Base-by-base conservation (phyloP, 2,329 filamentous ascomycete genomes). In the Hypocrella siamensis region DNA sequence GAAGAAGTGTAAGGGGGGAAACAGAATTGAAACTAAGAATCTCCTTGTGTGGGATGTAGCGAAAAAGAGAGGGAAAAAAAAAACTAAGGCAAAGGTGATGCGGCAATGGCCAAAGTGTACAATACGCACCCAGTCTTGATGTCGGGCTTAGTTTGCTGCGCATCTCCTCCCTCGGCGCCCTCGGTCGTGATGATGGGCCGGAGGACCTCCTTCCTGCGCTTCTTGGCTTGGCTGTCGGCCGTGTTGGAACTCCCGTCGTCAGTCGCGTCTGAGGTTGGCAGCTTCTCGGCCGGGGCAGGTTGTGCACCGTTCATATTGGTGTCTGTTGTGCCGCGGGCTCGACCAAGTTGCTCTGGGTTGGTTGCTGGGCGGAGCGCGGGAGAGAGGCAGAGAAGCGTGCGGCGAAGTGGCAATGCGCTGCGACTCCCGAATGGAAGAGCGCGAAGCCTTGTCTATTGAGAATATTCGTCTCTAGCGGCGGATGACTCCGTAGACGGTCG, bases 171-270 rank as follows among this genome's bases (percentile, higher is more conserved):
- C 15, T 9, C 32, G 8, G 17, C 11, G 57, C 61, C 54, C 53
- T 60, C 76, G 37, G 68, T 79, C 26, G 77, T 83, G 54, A 83
- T 78, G 48, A 83, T 82, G 46, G 79, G 79, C 58, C 81, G 80
- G 42, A 81, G 58, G 33, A 66, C 67, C 26, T 77, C 74, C 65
- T 83, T 83, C 62, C 78, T 76, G 48, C 76, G 68, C 65, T 83
- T 83, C 65, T 80, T 82, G 16, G 47, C 46, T 17, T 40, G 36
- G n/a, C 46, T 39, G 31, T 42, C 49, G 32, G 40, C 45, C 33
- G 48, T 46, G 36, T 55, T 54, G 33, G 46, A 36, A 31, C 35
- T 40, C 35, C 38, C 33, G 31, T 21, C 18, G 17, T 28, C 29
- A 17, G 31, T 32, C 15, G 37, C 40, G 24, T 35, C 33, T 11